Base-by-base conservation (phyloP, 1,284 basidiomycete species). In the Tremellales sp. region DNA sequence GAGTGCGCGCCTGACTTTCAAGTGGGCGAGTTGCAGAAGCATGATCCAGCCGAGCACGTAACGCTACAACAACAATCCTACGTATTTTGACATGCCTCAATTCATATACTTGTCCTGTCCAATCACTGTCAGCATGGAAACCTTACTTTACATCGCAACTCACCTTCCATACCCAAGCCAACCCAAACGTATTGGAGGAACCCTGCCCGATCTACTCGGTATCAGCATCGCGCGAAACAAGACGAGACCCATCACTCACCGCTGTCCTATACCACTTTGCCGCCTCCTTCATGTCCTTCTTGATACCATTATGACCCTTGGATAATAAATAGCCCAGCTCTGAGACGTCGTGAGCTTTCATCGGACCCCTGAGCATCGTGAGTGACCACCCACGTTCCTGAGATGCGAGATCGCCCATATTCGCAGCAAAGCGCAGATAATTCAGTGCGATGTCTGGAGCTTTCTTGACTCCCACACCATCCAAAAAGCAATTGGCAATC, bases 161-260 rank as follows among this genome's bases (percentile, higher is more conserved):
- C 43, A 66, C 68, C 56, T 73, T 73, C 63, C 68, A 72, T 4
- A 73, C 60, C 71, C 71, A 73, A n/a, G 69, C 67, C 31, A 73
- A 47, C 4, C 71, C 71, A 24, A 70, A 57, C 1, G 61, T 66
- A 32, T 58, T 66, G 21, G 58, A 57, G 5, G 68, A 65, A 10
- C 63, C 65, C 28, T 63, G 61, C 13, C 50, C 42, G 22, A 63
- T 57, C 41, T 54, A 34, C n/a, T n/a, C 14, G 19, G 13, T 26
- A 34, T 25, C 18, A 38, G 43, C 40, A n/a, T 22, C 29, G 14
- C 12, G 3, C 39, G 16, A 24, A 27, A 43, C 36, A 4, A 49
- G 37, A 35, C 18, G 40, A 25, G 4, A 27, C 28, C 7, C 16
- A 37, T 7, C 18, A 54, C 57, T 55, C 43, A 67, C 57, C 8